phyloP scores from a whole-genome alignment of 371 early-diverging fungal species.

The Lichtheimia corymbifera region DNA sequence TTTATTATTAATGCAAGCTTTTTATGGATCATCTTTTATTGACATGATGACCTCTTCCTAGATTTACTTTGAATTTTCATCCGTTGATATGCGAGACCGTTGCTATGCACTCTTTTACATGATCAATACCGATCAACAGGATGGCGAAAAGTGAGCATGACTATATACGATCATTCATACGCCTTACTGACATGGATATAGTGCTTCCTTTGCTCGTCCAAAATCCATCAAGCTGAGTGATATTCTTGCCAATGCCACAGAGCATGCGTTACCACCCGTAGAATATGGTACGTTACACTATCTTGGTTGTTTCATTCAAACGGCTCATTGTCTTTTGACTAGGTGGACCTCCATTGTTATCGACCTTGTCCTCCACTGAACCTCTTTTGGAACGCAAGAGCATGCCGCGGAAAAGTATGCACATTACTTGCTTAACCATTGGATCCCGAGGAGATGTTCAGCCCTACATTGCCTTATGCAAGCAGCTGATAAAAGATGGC shows the following conservation, averaged over 20 bases:
- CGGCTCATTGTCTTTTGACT: not conserved
- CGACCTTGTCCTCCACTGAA: slow-evolving; percentile 1
- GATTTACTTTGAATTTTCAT: slow-evolving; percentile 45
- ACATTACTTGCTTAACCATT: slow-evolving; percentile 77
- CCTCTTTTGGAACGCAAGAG: not conserved
- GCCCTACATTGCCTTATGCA: slow-evolving; percentile 81
- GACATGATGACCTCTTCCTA: slow-evolving; percentile 1
- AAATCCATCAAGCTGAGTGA: slow-evolving; percentile 19
- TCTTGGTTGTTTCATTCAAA: not conserved
- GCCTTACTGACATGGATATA: not conserved
- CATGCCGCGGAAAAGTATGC: slow-evolving; percentile 44
- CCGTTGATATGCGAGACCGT: slow-evolving; percentile 27
- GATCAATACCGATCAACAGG: not conserved
- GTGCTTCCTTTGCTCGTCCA: not conserved
- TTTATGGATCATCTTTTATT: not conserved
- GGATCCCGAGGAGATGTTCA: slow-evolving; percentile 88
- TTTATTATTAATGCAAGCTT: not conserved
- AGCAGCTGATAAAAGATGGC: slow-evolving; percentile 69
- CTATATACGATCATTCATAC: not conserved
- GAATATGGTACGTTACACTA: slow-evolving; percentile 33
- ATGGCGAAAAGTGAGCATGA: too few species aligned
- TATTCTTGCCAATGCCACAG: slow-evolving; percentile 22
- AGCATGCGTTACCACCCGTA: slow-evolving; percentile 32
- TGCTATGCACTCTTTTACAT: slow-evolving; percentile 30
- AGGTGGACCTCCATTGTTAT: slow-evolving; percentile 23